These are phyloP conservation scores for Westerdykella aurantiaca DNA, from an alignment of 2,329 filamentous ascomycete species.

Conservation along the genomic window DNA sequence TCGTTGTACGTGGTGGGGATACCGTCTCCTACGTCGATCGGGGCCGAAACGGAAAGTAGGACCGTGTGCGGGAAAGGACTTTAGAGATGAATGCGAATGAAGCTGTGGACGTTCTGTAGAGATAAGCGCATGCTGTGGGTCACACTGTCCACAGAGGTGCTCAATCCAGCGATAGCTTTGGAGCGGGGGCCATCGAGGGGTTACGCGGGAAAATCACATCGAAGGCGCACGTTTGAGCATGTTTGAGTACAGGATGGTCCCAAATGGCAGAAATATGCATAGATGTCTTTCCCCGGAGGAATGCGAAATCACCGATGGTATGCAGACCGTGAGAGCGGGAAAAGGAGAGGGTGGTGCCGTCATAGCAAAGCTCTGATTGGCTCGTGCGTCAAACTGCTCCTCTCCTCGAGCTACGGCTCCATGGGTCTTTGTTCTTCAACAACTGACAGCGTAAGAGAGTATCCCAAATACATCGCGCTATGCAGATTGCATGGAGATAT, in stretches of 20 bases:
- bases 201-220: no score
- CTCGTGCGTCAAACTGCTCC: no score
- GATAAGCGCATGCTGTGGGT: background rate
- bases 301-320: no score
- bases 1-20: constrained; percentile 4
- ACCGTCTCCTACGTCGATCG: background rate
- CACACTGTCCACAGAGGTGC: background rate
- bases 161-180: background rate
- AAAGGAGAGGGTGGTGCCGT: no score
- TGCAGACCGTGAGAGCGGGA: no score
- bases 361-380: no score
- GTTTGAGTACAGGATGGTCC: no score
- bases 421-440: background rate
- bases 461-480: background rate
- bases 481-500: background rate
- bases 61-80: no score
- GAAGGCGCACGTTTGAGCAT: no score
- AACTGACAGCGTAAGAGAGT: background rate
- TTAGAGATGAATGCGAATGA: background rate
- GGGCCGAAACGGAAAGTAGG: background rate
- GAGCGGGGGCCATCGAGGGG: no score
- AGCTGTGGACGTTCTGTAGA: background rate
- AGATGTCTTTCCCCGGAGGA: no score
- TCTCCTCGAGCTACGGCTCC: background rate
- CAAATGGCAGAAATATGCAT: no score